Percentiles rank a stretch among this genome's conserved stretches.
These are phyloP conservation scores for Cyclotella kingstonii DNA, from an alignment of 108 stramenopile species.

Conservation along the genomic window DNA sequence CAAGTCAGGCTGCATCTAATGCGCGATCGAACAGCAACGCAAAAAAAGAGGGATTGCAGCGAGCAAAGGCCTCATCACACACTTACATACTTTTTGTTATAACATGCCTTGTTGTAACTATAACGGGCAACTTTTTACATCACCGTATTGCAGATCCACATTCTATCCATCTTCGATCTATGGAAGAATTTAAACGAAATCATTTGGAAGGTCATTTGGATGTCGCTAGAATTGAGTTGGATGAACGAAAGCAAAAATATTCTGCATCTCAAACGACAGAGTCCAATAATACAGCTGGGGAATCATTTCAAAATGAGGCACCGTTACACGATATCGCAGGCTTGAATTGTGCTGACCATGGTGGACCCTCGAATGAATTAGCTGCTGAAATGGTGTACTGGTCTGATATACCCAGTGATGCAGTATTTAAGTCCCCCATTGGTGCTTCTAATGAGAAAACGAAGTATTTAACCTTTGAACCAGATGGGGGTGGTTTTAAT, in stretches of 20 bases:
- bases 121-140: conserved; percentile 37
- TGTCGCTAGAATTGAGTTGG: conserved; percentile 2
- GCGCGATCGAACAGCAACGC: conserved; percentile 2
- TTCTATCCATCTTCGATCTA: conserved; percentile 25
- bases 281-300: not conserved
- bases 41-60: too few relatives aligned
- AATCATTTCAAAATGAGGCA: not conserved
- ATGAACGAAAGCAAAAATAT: not conserved
- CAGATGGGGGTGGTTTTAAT: conserved; percentile 91
- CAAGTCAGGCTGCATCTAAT: not conserved
- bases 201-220: conserved; percentile 24
- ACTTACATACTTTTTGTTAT: conserved; percentile 39
- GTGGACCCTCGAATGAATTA: conserved; percentile 42
- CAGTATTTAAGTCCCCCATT: conserved; percentile 56
- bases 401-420: conserved; percentile 72
- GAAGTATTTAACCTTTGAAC: conserved; percentile 54
- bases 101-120: conserved; percentile 33
- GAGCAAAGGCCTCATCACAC: conserved; percentile 32
- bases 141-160: conserved; percentile 42
- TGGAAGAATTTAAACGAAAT: conserved; percentile 16
- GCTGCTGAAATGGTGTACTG: conserved; percentile 84
- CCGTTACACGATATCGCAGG: conserved; percentile 48
- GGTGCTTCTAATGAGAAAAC: conserved; percentile 13
- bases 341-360: conserved; percentile 42
- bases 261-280: not conserved